Conservation (phyloP, 306 rosid species). For the Argentina anserina region DNA sequence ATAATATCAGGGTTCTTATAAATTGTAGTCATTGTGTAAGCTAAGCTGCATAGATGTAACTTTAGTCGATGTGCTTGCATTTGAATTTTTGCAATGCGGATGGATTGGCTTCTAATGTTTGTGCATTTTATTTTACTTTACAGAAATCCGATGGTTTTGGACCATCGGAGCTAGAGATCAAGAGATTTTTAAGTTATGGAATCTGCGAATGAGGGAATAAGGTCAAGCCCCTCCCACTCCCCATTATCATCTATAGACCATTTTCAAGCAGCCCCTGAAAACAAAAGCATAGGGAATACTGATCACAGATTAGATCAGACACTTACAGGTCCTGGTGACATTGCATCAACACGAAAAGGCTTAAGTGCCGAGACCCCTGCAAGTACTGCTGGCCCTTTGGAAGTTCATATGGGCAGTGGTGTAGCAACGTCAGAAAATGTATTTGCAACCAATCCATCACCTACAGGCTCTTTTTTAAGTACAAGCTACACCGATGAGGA, state of each 20-base stretch:
- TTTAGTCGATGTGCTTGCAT: background rate
- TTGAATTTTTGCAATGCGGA: background rate
- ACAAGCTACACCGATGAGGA: conserved; percentile 24
- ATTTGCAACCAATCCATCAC: background rate
- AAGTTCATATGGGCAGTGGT: conserved; percentile 1
- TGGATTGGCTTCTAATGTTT: background rate
- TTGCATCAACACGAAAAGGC: background rate
- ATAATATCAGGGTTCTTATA: background rate
- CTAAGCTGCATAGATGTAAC: background rate
- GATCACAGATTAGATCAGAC: background rate
- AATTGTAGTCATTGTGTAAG: background rate
- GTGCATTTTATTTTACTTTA: background rate
- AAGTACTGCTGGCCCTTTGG: background rate
- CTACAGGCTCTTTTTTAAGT: background rate
- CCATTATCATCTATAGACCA: conserved; percentile 16
- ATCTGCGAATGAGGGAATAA: conserved; percentile 12
- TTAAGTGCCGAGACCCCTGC: background rate
- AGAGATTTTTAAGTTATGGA: conserved; percentile 27
- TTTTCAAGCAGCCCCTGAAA: background rate
- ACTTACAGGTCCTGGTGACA: background rate
- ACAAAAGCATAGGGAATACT: background rate
- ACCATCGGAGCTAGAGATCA: conserved; percentile 23
- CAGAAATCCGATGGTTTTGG: conserved; percentile 14
- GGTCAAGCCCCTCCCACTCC: conserved; percentile 7
- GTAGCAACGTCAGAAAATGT: background rate